Percentiles rank a stretch among this genome's conserved stretches.
phyloP scores from a whole-genome alignment of 2,329 filamentous ascomycete genomes.

The Sclerotinia minor region DNA sequence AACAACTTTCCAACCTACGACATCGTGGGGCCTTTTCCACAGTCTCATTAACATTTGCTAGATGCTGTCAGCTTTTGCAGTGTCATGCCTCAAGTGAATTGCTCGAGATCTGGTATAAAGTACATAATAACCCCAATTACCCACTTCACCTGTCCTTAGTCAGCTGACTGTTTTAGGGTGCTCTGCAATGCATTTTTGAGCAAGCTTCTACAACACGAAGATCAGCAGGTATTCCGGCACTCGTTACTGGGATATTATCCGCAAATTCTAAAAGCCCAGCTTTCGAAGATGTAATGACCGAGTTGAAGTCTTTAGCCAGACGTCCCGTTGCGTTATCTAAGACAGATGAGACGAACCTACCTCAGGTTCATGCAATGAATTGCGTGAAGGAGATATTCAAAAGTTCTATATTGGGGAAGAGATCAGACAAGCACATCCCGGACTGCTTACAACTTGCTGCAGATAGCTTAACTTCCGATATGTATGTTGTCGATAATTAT shows the following conservation, averaged over 20 bases:
- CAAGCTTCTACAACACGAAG: slow-evolving; percentile 82
- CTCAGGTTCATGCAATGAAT: slow-evolving; percentile 94
- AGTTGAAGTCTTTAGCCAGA: slow-evolving; percentile 60
- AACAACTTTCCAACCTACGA: slow-evolving; percentile 76
- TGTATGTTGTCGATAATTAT: slow-evolving; percentile 51
- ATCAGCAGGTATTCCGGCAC: slow-evolving; percentile 86
- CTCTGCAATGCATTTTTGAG: slow-evolving; percentile 68
- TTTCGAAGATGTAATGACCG: slow-evolving; percentile 64
- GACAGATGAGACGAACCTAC: slow-evolving; percentile 63
- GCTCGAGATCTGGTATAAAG: slow-evolving; percentile 70
- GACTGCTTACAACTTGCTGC: slow-evolving; percentile 77
- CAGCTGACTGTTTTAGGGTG: slow-evolving; percentile 49
- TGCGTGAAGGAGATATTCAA: slow-evolving; percentile 91
- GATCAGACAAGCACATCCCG: slow-evolving; percentile 72
- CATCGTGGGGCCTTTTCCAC: slow-evolving; percentile 94
- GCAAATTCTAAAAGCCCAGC: slow-evolving; percentile 61
- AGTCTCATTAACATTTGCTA: slow-evolving; percentile 82
- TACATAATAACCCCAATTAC: slow-evolving; percentile 41
- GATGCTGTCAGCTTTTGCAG: slow-evolving; percentile 67
- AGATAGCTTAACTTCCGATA: slow-evolving; percentile 72
- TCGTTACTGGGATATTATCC: slow-evolving; percentile 78
- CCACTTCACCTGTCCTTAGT: not conserved
- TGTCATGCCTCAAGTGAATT: slow-evolving; percentile 28
- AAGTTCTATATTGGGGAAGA: slow-evolving; percentile 71
- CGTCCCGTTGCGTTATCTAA: slow-evolving; percentile 54